Evolutionary conservation across 1,139 yeast species (phyloP), one percentile per base, ranked within the genome.

Genomic region (Suhomyces atakaporum): DNA sequence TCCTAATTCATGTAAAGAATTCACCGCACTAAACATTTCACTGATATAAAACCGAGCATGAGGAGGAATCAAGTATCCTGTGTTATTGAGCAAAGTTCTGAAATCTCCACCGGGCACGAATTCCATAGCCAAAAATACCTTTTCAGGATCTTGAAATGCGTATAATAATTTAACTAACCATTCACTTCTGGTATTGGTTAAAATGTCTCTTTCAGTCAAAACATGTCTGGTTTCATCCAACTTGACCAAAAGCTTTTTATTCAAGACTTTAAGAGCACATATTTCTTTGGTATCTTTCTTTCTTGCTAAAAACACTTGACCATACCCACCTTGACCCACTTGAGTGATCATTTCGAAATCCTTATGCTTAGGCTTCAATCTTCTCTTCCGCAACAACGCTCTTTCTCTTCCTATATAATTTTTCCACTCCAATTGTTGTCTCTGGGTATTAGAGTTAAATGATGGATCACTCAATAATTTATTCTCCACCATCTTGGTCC

Each of bases 291-390:
- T 89, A 56, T 94, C 99, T 50, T 83, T 83, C 69, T 94, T 94
- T 49, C 92, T 78, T 1, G 99, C 97, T 48, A 94, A 69, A 53
- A 87, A 94, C 12, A 94, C 98, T 65, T 89, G 96, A 16, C 99
- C 99, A 56, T 94, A 94, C 3, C 99, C 98, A 55, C 99, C 99
- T 69, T 94, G 98, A 16, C 99, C 98, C 23, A 94, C 97, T 66
- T 94, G 98, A 3, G 98, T 92, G 44, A 94, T 82, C 73, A 90
- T 87, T 59, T 89, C 94, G 59, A 94, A 94, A 60, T 94, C 98
- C 51, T 89, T 90, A 58, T 89, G 92, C 58, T 85, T 87, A 31
- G 97, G 96, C 62, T 89, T 88, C 45, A 88, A 74, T 54, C 99
- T 77, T 53, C 97, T 75, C 59, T 89, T 89, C 46, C 99, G 77